phyloP scores from a whole-genome alignment of 331 rosid species.

The Ulmus americana region DNA sequence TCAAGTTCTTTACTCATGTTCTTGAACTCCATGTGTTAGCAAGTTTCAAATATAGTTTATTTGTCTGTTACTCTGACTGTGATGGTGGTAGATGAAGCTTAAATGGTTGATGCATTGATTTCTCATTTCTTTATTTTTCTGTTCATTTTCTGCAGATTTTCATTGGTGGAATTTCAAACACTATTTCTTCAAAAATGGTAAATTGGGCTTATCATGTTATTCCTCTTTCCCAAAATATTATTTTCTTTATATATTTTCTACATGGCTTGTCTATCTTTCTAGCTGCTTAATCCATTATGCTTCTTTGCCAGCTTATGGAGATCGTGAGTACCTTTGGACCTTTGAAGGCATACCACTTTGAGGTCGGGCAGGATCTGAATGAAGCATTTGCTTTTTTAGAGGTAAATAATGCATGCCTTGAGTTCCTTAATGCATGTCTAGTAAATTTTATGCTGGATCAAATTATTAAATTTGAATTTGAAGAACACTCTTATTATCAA shows the following conservation, averaged over 20 bases:
- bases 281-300: conserved; percentile 14
- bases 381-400: conserved; percentile 71
- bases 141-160: conserved; percentile 53
- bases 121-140: background rate
- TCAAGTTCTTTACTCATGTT: background rate
- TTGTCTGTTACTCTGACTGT: background rate
- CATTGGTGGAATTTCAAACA: conserved; percentile 80
- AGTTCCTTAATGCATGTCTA: conserved; percentile 2
- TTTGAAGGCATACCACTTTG: conserved; percentile 80
- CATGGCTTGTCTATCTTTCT: background rate
- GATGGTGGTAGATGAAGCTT: background rate
- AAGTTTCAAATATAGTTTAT: too few relatives aligned
- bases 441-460: background rate
- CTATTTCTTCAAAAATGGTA: conserved; percentile 76
- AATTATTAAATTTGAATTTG: background rate
- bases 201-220: background rate
- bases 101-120: background rate
- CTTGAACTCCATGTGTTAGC: background rate
- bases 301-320: conserved; percentile 63
- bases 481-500: too few relatives aligned
- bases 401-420: conserved; percentile 40
- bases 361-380: conserved; percentile 31
- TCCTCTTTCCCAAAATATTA: conserved; percentile 3
- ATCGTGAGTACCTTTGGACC: conserved; percentile 77
- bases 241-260: background rate